Conservation (phyloP, 1,284 basidiomycete species). For the Heimioporus punctisporus region DNA sequence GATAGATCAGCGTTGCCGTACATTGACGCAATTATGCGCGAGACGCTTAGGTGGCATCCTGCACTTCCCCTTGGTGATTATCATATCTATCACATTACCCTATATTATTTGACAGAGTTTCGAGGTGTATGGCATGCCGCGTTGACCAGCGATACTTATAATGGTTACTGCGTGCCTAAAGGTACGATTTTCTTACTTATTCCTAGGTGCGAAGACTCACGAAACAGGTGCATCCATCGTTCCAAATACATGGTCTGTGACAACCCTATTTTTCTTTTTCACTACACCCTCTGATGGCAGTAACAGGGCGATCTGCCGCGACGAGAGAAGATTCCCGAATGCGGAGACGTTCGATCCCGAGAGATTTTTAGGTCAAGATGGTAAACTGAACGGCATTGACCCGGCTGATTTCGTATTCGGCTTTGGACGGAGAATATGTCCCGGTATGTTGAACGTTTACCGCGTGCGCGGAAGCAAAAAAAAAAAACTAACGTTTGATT, state of each 20-base stretch:
- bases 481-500: too few relatives aligned
- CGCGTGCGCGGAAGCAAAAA: too few relatives aligned
- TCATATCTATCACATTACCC: too few relatives aligned
- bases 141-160: slow-evolving; percentile 13
- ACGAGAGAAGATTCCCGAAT: slow-evolving; percentile 17
- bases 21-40: slow-evolving; percentile 38
- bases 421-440: slow-evolving; percentile 22
- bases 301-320: slow-evolving; percentile 23
- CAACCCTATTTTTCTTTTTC: not conserved
- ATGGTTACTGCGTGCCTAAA: slow-evolving; percentile 18
- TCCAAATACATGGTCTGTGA: slow-evolving; percentile 9
- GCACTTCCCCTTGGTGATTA: slow-evolving; percentile 14
- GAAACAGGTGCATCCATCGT: slow-evolving; percentile 12
- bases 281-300: too few relatives aligned
- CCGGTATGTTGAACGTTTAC: slow-evolving; percentile 3
- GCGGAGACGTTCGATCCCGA: slow-evolving; percentile 19
- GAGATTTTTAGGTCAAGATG: slow-evolving; percentile 11
- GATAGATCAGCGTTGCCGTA: slow-evolving; percentile 41
- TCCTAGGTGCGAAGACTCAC: too few relatives aligned
- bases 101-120: not conserved
- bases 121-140: slow-evolving; percentile 20
- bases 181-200: slow-evolving; percentile 2
- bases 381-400: slow-evolving; percentile 11
- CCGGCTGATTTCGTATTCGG: slow-evolving; percentile 18
- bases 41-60: slow-evolving; percentile 31